Base-by-base conservation (phyloP, 2,329 filamentous ascomycete species). In the Aspergillus sp. region DNA sequence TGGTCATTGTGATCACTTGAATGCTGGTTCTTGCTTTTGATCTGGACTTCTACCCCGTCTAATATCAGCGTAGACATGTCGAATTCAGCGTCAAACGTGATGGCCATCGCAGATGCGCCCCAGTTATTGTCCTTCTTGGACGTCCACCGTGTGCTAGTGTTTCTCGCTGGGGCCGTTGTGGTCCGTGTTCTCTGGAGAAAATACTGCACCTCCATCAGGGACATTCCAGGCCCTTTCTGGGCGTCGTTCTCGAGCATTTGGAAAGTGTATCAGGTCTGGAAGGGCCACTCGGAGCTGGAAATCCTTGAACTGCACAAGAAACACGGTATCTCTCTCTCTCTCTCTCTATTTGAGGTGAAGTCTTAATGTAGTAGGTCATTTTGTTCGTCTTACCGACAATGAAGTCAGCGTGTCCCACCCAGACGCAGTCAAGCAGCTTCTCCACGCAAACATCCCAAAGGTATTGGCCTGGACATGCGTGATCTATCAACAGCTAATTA, bases 381-480 rank as follows among this genome's bases (percentile, higher is more conserved):
- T 80, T 62, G 74, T 80, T 31, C 76, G 79, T 15, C 78, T 80
- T 33, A 68, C 70, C 6, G 68, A 73, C 24, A 74, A 79, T 51
- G 77, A 80, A 69, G 71, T 80, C 58, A 78, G 75, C 56, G 70
- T 80, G 40, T 70, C 70, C 51, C 73, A 80, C 59, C 74, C 76
- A 1, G 72, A 77, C 58, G 78, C 71, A 14, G 67, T 78, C 19
- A 68, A 67, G 19, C 64, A 70, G 45, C 64, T 80, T 12, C 68
- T 79, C 2, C 60, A 72, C 27, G 66, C 64, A 1, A 66, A 65
- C 4, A 64, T 68, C 19, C 33, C 50, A 12, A 68, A 66, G 54
- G 60, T 64, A 61, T 21, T 21, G 21, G 21, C 21, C 21, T 21
- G 21, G 1, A 41, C 6, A 41, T 6, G 8, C 41, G 5, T 23